These are phyloP conservation scores for Huntiella decipiens DNA, from an alignment of 2,329 filamentous ascomycete genomes.

Conservation along the genomic window DNA sequence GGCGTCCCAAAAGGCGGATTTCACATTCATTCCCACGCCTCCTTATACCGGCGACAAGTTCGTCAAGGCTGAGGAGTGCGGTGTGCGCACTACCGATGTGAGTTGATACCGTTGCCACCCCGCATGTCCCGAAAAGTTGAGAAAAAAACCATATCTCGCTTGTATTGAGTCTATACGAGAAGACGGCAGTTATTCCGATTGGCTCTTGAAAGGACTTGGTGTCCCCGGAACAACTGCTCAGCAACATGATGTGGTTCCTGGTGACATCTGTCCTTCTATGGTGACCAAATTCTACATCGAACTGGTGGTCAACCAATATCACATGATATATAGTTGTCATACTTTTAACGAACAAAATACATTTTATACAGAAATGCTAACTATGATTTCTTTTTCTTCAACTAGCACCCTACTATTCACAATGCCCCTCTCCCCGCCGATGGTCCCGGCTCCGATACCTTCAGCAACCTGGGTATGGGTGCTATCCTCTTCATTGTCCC, in stretches of 20 bases:
- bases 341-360: not conserved
- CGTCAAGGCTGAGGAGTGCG: conserved; percentile 47
- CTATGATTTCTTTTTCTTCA: conserved; percentile 14
- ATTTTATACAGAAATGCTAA: conserved; percentile 2
- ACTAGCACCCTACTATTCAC: conserved; percentile 69
- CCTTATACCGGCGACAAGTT: conserved; percentile 33
- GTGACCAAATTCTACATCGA: too few species aligned
- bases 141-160: too few species aligned
- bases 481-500: conserved; percentile 52
- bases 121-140: too few species aligned
- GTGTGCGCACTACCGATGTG: conserved; percentile 24
- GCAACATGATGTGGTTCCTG: too few species aligned
- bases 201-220: too few species aligned
- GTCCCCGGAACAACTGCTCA: too few species aligned
- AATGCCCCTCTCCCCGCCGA: conserved; percentile 90
- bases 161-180: too few species aligned
- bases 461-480: conserved; percentile 67
- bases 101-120: conserved; percentile 15
- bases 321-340: not conserved
- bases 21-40: conserved; percentile 26
- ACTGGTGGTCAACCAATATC: not conserved
- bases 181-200: too few species aligned
- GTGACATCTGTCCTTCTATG: too few species aligned
- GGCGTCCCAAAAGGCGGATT: conserved; percentile 19
- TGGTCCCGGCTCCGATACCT: conserved; percentile 62